Evolutionary conservation across 2,329 filamentous ascomycete species (phyloP), one percentile per base, ranked within the genome.

Genomic region (Xylariaceae sp.): DNA sequence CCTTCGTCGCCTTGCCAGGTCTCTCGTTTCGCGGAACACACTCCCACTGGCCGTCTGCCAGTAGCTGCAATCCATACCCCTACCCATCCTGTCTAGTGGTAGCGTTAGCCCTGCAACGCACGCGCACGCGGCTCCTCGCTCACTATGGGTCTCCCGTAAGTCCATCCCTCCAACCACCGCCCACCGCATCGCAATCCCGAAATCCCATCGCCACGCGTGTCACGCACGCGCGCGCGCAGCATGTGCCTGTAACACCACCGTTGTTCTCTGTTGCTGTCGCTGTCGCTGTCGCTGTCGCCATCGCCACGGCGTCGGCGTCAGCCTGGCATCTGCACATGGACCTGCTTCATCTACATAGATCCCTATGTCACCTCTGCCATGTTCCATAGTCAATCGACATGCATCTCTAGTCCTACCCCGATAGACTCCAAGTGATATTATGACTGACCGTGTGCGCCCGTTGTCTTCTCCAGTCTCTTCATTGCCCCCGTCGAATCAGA

Each of bases 121-220:
- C 46, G 44, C 53, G 42, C 43, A 12, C 31, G 45, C 49, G 47
- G 40, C 44, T 54, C 14, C 45, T 22, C 47, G 18, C 41, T 17
- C 50, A 62, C 60, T 54, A 76, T 76, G 73, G 73, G 73, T 61
- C 73, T 75, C 44, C 73, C 73, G 73, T 76, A 71, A 73, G 73
- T 73, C 51, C 22, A 27, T 27, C 22, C 22, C 22, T 27, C 22
- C 22, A 27, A 27, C 22, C 22, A 27, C 22, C 22, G 22, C 22
- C 22, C 22, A 27, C 22, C 22, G 22, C 22, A 27, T 27, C 22
- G 22, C 22, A 27, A n/a, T n/a, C 7, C 22, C 22, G 22, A 4
- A 52, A 50, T 49, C 52, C 46, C 43, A 36, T 45, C 53, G 55
- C 61, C 54, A 57, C 48, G 52, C 43, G 49, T 45, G 22, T 27